These are phyloP conservation scores for Pseudogymnoascus sp. DNA, from an alignment of 2,329 filamentous ascomycete genomes.

Conservation along the genomic window DNA sequence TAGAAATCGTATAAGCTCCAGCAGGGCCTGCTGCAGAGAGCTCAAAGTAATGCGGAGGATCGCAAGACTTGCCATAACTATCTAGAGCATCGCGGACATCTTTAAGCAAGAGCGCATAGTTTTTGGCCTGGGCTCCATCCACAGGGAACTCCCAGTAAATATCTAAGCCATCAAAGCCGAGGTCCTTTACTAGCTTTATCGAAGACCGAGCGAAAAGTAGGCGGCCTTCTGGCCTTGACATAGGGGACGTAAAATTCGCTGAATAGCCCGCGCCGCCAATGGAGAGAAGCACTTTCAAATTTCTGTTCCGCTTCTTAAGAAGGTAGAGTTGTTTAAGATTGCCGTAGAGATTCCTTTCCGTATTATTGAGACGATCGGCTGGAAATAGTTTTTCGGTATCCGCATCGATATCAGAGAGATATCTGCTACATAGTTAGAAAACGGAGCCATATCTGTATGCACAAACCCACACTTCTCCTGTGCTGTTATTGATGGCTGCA, in stretches of 20 bases:
- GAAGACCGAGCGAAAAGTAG: constrained; percentile 16
- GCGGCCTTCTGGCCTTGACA: constrained; percentile 46
- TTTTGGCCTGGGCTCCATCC: constrained; percentile 13
- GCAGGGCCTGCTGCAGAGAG: constrained; percentile 46
- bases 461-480: constrained; percentile 33
- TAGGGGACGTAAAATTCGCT: constrained; percentile 60
- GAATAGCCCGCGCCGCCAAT: constrained; percentile 87
- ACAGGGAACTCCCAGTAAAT: constrained; percentile 22
- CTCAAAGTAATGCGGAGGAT: constrained; percentile 41
- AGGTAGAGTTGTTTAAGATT: constrained; percentile 73
- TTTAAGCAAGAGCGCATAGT: constrained; percentile 22
- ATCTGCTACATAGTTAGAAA: not conserved
- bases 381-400: constrained; percentile 68
- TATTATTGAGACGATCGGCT: constrained; percentile 59
- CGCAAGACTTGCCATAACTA: constrained; percentile 35
- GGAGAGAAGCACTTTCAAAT: constrained; percentile 69
- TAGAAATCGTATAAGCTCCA: constrained; percentile 38
- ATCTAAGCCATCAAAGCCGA: constrained; percentile 21
- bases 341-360: constrained; percentile 68
- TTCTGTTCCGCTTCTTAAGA: constrained; percentile 69
- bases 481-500: constrained; percentile 62
- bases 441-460: not conserved
- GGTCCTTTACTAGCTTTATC: constrained; percentile 15
- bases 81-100: constrained; percentile 36
- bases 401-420: constrained; percentile 49